Evolutionary conservation across 148 eudicot species (phyloP), one percentile per base, ranked within the genome.

Genomic region (Chenopodium formosanum): DNA sequence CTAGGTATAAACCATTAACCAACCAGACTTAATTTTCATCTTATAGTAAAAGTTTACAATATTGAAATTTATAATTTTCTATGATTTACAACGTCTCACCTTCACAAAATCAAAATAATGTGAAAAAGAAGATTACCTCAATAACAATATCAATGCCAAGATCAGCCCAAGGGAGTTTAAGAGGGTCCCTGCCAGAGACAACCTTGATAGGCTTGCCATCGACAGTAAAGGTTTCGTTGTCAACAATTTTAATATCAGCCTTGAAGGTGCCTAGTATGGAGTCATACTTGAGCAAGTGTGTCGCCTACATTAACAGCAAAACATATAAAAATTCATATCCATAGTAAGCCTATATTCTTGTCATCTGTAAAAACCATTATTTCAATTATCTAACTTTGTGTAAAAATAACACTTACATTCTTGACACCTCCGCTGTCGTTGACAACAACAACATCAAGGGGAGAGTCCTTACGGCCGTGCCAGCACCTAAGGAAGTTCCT

Each of bases 371-470:
- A 64, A 69, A 31, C 23, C 29, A 40, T 25, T 65, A 16, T 13
- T 25, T 25, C 1, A 46, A 22, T n/a, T 17, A 79, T 67, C n/a
- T 52, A 56, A 17, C 70, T 23, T 73, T 17, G 75, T 13, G 23
- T 13, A 56, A 16, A 17, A 64, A 70, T 40, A 40, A 29, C 44
- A 83, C 95, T 89, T 81, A 94, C 99, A 71, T 92, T 97, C 88
- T 88, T 97, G 58, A 97, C 99, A 89, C 99, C 99, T 22, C 98
- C 99, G 50, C 97, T 97, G 93, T 97, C 99, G 47, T 97, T 97
- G 82, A 97, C 92, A 58, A 97, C 98, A 4, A 97, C 71, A 1
- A 97, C 99, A 11, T 97, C 99, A 22, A 97, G 88, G 32, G 99
- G 99, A 52, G 98, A 97, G 85, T 97, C 83, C 81, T 94, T 88